phyloP scores from a whole-genome alignment of 148 eudicot species.

The Nyssa sinensis region DNA sequence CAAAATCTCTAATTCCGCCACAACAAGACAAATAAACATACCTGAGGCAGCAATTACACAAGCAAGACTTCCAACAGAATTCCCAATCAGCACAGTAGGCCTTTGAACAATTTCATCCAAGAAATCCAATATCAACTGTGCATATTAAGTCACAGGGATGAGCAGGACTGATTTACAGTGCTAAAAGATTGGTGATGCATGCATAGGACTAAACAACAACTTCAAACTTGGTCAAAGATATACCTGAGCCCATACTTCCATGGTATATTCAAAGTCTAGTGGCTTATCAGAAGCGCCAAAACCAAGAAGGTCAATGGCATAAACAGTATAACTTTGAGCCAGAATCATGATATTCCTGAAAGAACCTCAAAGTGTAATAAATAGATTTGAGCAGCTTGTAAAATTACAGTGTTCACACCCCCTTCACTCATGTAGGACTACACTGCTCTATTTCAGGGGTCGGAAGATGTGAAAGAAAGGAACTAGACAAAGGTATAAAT shows the following conservation, averaged over 20 bases:
- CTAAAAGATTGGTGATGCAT: constrained; percentile 28
- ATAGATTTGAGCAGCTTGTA: not conserved
- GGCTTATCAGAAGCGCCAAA: constrained; percentile 95
- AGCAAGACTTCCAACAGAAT: constrained; percentile 97
- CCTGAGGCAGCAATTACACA: constrained; percentile 88
- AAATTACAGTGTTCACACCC: not conserved
- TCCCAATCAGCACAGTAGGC: constrained; percentile 79
- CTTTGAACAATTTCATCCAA: constrained; percentile 68
- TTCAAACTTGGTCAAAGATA: constrained; percentile 17
- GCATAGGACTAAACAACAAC: not conserved
- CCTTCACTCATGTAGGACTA: not conserved
- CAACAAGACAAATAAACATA: constrained; percentile 24
- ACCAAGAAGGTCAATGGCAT: constrained; percentile 87
- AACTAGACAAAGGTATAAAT: no score
- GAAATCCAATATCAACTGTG: constrained; percentile 85
- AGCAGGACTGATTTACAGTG: constrained; percentile 22
- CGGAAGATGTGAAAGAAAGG: constrained; percentile 1
- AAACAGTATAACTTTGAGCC: constrained; percentile 63
- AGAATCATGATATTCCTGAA: constrained; percentile 71
- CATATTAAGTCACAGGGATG: constrained; percentile 37
- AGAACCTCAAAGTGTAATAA: constrained; percentile 12
- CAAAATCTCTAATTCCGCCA: not conserved
- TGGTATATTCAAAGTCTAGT: constrained; percentile 63
- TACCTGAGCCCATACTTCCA: constrained; percentile 92
- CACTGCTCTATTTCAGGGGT: not conserved